Evolutionary conservation across 2,329 filamentous ascomycete genomes (phyloP).

Genomic region (Aurifilum marmelostoma): DNA sequence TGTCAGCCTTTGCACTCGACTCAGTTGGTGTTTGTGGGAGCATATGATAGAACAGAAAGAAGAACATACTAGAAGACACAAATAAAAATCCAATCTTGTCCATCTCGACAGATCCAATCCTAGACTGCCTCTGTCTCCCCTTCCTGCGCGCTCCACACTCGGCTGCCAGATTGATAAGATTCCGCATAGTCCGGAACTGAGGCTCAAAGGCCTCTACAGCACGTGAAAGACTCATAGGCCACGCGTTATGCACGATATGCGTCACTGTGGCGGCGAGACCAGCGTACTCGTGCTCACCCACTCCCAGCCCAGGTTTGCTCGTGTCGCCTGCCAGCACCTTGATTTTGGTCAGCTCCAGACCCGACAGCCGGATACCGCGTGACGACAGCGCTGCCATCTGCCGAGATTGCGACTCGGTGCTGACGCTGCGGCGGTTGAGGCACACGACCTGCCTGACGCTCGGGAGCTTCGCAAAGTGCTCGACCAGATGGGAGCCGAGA

Average conservation of each 20-base stretch:
- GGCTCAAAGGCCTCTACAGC: slow-evolving; percentile 44
- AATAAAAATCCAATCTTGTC: slow-evolving; percentile 42
- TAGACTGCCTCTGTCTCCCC: too few species aligned
- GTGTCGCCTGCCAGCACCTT: slow-evolving; percentile 46
- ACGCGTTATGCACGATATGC: slow-evolving; percentile 56
- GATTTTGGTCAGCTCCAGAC: slow-evolving; percentile 40
- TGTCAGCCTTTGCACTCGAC: too few species aligned
- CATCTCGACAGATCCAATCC: background rate
- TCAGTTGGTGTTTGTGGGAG: too few species aligned
- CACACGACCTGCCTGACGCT: slow-evolving; percentile 44
- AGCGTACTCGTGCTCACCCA: slow-evolving; percentile 43
- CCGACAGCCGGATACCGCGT: slow-evolving; percentile 24
- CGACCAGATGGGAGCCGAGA: slow-evolving; percentile 43
- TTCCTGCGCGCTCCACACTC: background rate
- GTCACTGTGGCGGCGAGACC: slow-evolving; percentile 45
- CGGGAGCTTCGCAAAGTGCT: slow-evolving; percentile 33
- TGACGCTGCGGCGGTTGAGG: slow-evolving; percentile 46
- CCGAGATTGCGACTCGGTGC: slow-evolving; percentile 34
- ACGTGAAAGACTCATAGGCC: slow-evolving; percentile 51
- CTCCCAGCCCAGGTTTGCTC: slow-evolving; percentile 46
- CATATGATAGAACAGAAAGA: background rate
- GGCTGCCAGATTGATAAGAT: slow-evolving; percentile 49
- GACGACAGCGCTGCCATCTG: slow-evolving; percentile 39
- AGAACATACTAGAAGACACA: slow-evolving; percentile 41
- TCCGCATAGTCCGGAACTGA: slow-evolving; percentile 50